Percentiles rank a stretch among this genome's conserved stretches.
phyloP scores from a whole-genome alignment of 441 rosid species.

The Flueggea neowawraea region DNA sequence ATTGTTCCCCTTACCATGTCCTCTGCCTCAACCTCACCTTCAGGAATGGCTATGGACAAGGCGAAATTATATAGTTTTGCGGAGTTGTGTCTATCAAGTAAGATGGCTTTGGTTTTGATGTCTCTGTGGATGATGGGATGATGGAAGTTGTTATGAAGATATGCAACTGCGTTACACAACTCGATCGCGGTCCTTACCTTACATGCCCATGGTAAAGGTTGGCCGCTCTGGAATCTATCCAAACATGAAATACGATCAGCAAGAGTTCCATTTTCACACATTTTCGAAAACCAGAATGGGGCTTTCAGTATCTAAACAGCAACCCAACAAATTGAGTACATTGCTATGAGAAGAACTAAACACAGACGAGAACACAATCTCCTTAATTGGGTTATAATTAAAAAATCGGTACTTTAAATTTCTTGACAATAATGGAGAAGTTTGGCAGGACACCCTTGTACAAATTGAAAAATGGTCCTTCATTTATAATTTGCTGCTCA shows the following conservation, averaged over 20 bases:
- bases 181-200: constrained; percentile 17
- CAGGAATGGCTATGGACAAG: constrained; percentile 22
- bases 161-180: constrained; percentile 26
- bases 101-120: constrained; percentile 13
- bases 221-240: no score
- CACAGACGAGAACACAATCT: no score
- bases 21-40: constrained; percentile 23
- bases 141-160: constrained; percentile 36
- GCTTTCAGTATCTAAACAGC: no score
- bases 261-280: constrained; percentile 21
- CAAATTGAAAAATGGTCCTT: not conserved
- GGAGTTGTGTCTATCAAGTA: constrained; percentile 22
- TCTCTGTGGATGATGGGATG: constrained; percentile 31
- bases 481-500: not conserved
- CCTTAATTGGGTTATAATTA: no score
- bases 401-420: not conserved
- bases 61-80: constrained; percentile 36
- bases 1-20: constrained; percentile 2
- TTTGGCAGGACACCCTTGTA: constrained; percentile 14
- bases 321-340: no score
- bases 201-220: constrained; percentile 1
- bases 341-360: no score
- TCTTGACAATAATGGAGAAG: constrained; percentile 4
- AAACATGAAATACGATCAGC: not conserved
- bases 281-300: constrained; percentile 13